These are phyloP conservation scores for Boletellus deceptivus DNA, from an alignment of 1,284 basidiomycete species.

Conservation along the genomic window DNA sequence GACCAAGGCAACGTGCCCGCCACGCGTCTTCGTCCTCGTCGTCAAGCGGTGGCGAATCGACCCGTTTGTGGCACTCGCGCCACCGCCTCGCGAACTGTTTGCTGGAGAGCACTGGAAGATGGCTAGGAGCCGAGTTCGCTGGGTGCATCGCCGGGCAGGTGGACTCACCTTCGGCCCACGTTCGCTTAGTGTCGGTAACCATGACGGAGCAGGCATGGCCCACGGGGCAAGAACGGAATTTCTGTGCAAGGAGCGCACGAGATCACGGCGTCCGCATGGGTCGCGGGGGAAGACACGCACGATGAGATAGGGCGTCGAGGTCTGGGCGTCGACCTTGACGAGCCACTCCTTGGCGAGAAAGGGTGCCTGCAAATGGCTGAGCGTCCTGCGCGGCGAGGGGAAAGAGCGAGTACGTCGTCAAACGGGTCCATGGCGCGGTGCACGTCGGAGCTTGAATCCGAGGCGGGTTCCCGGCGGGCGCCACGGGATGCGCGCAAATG, in stretches of 20 bases:
- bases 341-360: conserved; percentile 71
- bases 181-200: conserved; percentile 69
- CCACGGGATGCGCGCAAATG: neutral
- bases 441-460: conserved; percentile 31
- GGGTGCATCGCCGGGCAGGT: conserved; percentile 21
- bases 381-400: neutral
- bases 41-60: conserved; percentile 27
- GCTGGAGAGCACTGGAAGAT: conserved; percentile 49
- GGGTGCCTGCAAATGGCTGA: conserved; percentile 43
- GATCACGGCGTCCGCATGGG: conserved; percentile 7
- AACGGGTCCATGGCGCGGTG: conserved; percentile 39
- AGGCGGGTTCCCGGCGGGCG: too few relatives aligned
- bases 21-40: conserved; percentile 53
- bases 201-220: conserved; percentile 59
- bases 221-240: conserved; percentile 54
- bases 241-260: conserved; percentile 40
- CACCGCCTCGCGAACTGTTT: conserved; percentile 66
- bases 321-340: conserved; percentile 55
- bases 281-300: conserved; percentile 42
- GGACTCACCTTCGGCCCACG: conserved; percentile 69
- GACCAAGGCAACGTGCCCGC: conserved; percentile 50
- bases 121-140: conserved; percentile 15
- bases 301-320: conserved; percentile 65
- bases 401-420: conserved; percentile 43
- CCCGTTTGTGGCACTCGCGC: conserved; percentile 51